Evolutionary conservation across 1,284 basidiomycete genomes (phyloP).

Genomic region (Veloporphyrellus conicus): DNA sequence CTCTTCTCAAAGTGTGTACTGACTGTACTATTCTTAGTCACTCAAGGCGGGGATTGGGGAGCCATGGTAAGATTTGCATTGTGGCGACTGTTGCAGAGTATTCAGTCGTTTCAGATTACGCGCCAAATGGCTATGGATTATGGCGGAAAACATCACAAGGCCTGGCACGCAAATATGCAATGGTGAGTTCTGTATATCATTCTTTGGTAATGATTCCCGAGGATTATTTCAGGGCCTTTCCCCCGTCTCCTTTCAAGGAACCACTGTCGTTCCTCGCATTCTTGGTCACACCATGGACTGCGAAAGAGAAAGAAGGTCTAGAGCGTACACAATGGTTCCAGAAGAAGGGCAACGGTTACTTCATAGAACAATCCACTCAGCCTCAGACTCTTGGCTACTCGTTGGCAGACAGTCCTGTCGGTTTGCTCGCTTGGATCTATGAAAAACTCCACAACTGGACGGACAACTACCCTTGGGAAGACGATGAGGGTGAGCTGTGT

Average conservation of each 20-base stretch:
- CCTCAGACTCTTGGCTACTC: conserved; percentile 57
- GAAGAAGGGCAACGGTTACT: conserved; percentile 39
- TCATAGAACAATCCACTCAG: conserved; percentile 41
- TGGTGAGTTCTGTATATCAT: conserved; percentile 25
- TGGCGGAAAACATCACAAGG: conserved; percentile 40
- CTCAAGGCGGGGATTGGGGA: conserved; percentile 56
- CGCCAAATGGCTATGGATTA: conserved; percentile 39
- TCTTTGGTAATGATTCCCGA: background rate
- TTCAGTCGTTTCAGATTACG: conserved; percentile 35
- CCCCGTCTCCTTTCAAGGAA: conserved; percentile 24
- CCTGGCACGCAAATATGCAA: conserved; percentile 46
- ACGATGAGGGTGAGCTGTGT: conserved; percentile 44
- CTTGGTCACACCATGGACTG: conserved; percentile 29
- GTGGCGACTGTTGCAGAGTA: background rate
- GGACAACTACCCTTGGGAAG: conserved; percentile 46
- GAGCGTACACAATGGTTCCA: conserved; percentile 32
- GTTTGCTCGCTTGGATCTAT: conserved; percentile 56
- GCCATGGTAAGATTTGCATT: conserved; percentile 29
- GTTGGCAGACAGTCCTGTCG: conserved; percentile 53
- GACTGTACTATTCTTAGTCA: conserved; percentile 34
- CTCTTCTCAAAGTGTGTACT: background rate
- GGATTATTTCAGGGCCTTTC: conserved; percentile 15
- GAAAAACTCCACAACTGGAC: conserved; percentile 55
- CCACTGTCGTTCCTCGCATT: conserved; percentile 29
- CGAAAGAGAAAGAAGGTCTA: conserved; percentile 38